phyloP scores from a whole-genome alignment of 169 alveolate genomes.

The Toxoplasma gondii region DNA sequence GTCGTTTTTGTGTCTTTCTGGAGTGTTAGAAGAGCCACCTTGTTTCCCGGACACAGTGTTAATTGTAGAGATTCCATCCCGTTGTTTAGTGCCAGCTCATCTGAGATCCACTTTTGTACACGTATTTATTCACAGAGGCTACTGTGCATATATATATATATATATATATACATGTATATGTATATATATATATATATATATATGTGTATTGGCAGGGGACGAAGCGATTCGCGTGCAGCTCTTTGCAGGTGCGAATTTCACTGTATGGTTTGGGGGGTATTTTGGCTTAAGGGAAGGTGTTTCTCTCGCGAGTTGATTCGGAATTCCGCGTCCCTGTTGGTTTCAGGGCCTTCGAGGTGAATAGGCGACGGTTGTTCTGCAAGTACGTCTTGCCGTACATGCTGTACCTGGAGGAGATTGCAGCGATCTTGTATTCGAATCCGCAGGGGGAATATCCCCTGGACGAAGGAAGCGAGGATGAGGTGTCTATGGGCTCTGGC shows the following conservation, averaged over 20 bases:
- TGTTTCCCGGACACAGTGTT: too few species aligned
- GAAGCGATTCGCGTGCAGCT: too few species aligned
- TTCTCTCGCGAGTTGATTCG: not conserved
- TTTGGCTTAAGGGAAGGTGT: too few species aligned
- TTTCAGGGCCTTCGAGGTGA: constrained; percentile 71
- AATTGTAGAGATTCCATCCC: too few species aligned
- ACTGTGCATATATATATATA: too few species aligned
- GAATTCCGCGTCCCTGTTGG: not conserved
- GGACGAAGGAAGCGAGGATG: constrained; percentile 22
- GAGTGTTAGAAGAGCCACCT: too few species aligned
- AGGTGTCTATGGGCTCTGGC: not conserved
- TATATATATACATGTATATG: too few species aligned
- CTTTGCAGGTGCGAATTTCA: too few species aligned
- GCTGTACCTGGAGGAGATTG: constrained; percentile 75
- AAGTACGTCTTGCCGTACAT: constrained; percentile 78
- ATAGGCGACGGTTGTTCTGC: constrained; percentile 76
- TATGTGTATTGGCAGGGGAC: too few species aligned
- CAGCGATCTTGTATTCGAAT: constrained; percentile 41
- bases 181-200: constrained; percentile 1
- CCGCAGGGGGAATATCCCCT: constrained; percentile 27
- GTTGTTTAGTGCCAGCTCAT: not conserved
- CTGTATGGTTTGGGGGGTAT: too few species aligned
- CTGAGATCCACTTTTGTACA: not conserved
- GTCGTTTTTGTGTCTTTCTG: too few species aligned
- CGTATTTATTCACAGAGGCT: too few species aligned